phyloP scores from a whole-genome alignment of 2,329 filamentous ascomycete genomes.

The Macroventuria anomochaeta region DNA sequence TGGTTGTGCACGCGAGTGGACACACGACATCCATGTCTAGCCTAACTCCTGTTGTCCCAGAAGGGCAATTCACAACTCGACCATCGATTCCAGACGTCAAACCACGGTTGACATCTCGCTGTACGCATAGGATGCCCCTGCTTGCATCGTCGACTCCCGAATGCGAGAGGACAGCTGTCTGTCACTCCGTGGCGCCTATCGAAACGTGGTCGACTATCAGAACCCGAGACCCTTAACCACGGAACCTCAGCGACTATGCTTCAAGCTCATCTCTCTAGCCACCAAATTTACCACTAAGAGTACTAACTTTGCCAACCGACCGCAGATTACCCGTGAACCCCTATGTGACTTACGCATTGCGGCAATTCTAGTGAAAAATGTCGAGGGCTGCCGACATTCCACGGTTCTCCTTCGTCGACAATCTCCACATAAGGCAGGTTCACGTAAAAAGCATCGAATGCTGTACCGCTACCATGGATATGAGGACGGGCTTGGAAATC shows the following conservation, averaged over 20 bases:
- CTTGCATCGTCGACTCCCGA: not conserved
- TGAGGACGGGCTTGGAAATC: not conserved
- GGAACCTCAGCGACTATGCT: conserved; percentile 1
- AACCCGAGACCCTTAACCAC: not conserved
- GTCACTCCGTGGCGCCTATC: not conserved
- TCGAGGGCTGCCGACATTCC: not conserved
- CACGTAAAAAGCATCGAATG: too few relatives aligned
- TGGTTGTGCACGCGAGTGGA: conserved; percentile 2
- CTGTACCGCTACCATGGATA: not conserved
- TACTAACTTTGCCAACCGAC: not conserved
- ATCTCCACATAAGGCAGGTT: conserved; percentile 1
- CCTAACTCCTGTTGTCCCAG: not conserved
- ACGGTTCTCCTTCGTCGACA: not conserved
- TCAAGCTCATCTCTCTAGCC: not conserved
- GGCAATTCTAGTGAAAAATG: not conserved
- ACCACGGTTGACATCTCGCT: not conserved
- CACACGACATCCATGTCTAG: not conserved
- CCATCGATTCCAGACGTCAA: conserved; percentile 1
- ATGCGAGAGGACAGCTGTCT: not conserved
- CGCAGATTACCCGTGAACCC: not conserved
- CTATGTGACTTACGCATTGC: not conserved
- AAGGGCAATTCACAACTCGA: not conserved
- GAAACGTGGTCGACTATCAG: not conserved
- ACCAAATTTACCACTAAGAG: not conserved
- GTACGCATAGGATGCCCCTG: not conserved